Base-by-base conservation (phyloP, 139 green algal species). In the Auxenochlorella pyrenoidosa region DNA sequence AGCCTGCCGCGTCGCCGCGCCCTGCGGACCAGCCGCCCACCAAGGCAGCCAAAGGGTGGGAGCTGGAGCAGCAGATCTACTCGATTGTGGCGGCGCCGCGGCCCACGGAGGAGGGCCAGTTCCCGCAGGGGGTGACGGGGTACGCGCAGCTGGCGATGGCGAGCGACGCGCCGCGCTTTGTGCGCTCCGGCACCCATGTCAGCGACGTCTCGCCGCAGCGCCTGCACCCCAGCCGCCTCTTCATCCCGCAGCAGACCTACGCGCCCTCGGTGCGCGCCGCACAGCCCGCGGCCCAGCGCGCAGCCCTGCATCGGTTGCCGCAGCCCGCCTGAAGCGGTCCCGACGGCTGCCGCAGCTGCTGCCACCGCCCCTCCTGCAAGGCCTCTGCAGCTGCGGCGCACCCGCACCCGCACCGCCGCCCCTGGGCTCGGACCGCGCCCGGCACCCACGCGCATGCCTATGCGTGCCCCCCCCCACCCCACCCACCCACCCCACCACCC, bases 201-300 rank as follows among this genome's bases (percentile, higher is more conserved):
- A 85, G 60, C 0, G 76, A 90, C 15, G 38, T 89, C 21, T 92
- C 89, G 19, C 89, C 88, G 10, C 36, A 59, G 58, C 88, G 90
- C 41, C 32, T 93, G 19, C 88, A 90, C 80, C 90, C 90, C n/a
- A 58, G 82, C 84, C 84, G 88, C 22, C 65, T 93, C 12, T 93
- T 93, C 85, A 92, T 84, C 73, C 90, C 90, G 0, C 70, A 75
- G 41, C 43, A 78, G 19, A 86, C 38, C 22, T 93, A 93, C 75
- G 65, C 71, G 0, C 88, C 90, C 21, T 28, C 60, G 63, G 80
- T 85, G 80, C 13, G 80, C 60, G 5, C 41, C n/a, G 41, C 71
- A 73, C n/a, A n/a, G n/a, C n/a, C n/a, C n/a, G n/a, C n/a, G n/a
- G n/a, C n/a, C n/a, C n/a, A n/a, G n/a, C n/a, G n/a, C n/a, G n/a